Evolutionary conservation across 1,284 basidiomycete species (phyloP).

Genomic region (Fomitopsis palustris): DNA sequence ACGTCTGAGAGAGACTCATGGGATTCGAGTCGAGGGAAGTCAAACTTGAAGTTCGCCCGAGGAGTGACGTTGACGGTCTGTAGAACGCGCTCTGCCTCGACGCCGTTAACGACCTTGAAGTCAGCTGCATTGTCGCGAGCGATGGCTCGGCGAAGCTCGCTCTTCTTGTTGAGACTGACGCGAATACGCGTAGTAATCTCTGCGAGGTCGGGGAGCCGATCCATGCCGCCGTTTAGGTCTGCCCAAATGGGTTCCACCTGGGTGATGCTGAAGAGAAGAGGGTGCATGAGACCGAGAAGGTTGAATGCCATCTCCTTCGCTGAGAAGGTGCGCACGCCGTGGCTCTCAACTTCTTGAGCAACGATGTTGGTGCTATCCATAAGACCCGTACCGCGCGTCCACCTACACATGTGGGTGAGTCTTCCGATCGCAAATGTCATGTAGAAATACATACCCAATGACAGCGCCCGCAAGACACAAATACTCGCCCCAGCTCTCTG

Average conservation of each 20-base stretch:
- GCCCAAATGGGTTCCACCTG: constrained; percentile 99
- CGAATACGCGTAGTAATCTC: constrained; percentile 91
- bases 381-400: constrained; percentile 97
- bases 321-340: constrained; percentile 96
- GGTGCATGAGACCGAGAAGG: constrained; percentile 98
- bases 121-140: constrained; percentile 93
- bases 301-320: constrained; percentile 99
- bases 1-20: constrained; percentile 69
- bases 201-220: constrained; percentile 91
- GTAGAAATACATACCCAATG: constrained; percentile 69
- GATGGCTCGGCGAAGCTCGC: constrained; percentile 90
- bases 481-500: constrained; percentile 99
- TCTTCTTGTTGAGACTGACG: constrained; percentile 71
- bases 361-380: constrained; percentile 97
- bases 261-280: constrained; percentile 99
- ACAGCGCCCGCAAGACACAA: constrained; percentile 97
- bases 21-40: constrained; percentile 82
- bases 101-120: constrained; percentile 89
- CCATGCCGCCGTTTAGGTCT: constrained; percentile 96
- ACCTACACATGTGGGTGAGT: constrained; percentile 40
- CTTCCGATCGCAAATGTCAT: constrained; percentile 10
- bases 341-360: constrained; percentile 90
- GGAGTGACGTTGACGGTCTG: constrained; percentile 93
- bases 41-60: constrained; percentile 95
- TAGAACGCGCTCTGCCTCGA: constrained; percentile 89